These are phyloP conservation scores for Teunomyces stri DNA, from an alignment of 805 yeast genomes.

Conservation along the genomic window DNA sequence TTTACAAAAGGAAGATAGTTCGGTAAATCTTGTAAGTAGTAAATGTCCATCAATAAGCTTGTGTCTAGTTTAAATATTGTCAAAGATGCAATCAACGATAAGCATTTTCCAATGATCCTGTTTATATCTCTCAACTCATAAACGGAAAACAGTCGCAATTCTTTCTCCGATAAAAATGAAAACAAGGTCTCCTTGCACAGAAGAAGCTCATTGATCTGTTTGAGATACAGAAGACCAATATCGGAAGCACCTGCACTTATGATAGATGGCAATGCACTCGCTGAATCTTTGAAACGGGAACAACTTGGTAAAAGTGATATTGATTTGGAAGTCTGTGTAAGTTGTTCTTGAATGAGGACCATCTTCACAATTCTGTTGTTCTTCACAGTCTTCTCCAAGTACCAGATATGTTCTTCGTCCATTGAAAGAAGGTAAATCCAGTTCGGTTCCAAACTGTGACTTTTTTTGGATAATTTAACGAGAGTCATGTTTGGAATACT, in stretches of 20 bases:
- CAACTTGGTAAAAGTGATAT: slow-evolving; percentile 1
- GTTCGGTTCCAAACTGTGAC: slow-evolving; percentile 2
- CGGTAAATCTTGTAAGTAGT: slow-evolving; percentile 20
- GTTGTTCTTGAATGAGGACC: neutral
- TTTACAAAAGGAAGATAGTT: slow-evolving; percentile 19
- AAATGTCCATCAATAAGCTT: slow-evolving; percentile 14
- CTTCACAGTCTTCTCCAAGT: neutral
- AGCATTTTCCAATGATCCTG: slow-evolving; percentile 15
- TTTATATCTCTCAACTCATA: slow-evolving; percentile 16
- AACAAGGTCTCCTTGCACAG: slow-evolving; percentile 14
- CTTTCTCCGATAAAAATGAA: slow-evolving; percentile 6
- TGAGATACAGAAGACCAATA: slow-evolving; percentile 3
- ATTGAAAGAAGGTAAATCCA: slow-evolving; percentile 1
- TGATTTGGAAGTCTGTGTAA: neutral
- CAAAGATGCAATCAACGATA: slow-evolving; percentile 19
- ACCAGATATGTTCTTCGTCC: neutral
- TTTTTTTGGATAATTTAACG: neutral
- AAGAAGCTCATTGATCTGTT: slow-evolving; percentile 15
- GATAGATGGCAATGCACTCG: slow-evolving; percentile 9
- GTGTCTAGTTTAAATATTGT: slow-evolving; percentile 15
- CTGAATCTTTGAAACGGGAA: slow-evolving; percentile 4
- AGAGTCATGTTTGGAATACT: neutral
- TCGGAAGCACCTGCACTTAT: slow-evolving; percentile 7
- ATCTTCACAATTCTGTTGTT: neutral
- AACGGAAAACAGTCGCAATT: slow-evolving; percentile 9